These are phyloP conservation scores for Diaporthe humulicola DNA, from an alignment of 2,329 filamentous ascomycete species.

Conservation along the genomic window DNA sequence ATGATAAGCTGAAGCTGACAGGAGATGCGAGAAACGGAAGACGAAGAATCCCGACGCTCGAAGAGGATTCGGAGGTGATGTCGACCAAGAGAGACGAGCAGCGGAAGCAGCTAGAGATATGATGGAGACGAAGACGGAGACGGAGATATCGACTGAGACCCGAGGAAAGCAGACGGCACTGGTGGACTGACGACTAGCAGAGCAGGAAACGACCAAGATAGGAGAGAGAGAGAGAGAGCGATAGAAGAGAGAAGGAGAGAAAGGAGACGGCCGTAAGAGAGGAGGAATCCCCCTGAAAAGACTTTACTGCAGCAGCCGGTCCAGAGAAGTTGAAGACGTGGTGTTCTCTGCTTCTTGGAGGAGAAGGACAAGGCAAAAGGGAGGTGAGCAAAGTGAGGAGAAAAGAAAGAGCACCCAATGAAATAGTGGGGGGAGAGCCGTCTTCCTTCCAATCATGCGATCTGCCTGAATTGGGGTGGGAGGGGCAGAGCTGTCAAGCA, in stretches of 20 bases:
- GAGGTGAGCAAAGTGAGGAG: slow-evolving; percentile 41
- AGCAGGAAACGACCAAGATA: slow-evolving; percentile 51
- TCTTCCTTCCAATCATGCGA: slow-evolving; percentile 35
- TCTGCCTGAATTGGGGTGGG: slow-evolving; percentile 27
- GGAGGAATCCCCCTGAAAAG: slow-evolving; percentile 54
- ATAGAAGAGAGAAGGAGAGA: slow-evolving; percentile 51
- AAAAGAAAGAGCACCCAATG: slow-evolving; percentile 36
- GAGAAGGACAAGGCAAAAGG: slow-evolving; percentile 40
- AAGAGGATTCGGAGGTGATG: slow-evolving; percentile 43
- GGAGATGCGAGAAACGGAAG: slow-evolving; percentile 40
- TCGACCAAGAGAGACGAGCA: slow-evolving; percentile 38
- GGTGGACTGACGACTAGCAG: slow-evolving; percentile 40
- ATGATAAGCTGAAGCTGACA: slow-evolving; percentile 37
- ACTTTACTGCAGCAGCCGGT: slow-evolving; percentile 55
- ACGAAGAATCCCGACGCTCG: slow-evolving; percentile 41
- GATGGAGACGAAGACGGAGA: slow-evolving; percentile 43
- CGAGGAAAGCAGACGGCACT: slow-evolving; percentile 43
- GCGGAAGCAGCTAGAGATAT: slow-evolving; percentile 40
- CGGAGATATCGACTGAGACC: slow-evolving; percentile 38
- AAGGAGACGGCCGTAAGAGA: slow-evolving; percentile 57
- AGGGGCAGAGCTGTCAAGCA: slow-evolving; percentile 33
- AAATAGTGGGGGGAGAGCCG: slow-evolving; percentile 30
- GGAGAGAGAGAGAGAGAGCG: slow-evolving; percentile 50
- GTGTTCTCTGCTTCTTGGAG: slow-evolving; percentile 46
- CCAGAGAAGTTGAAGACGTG: slow-evolving; percentile 52